Conservation (phyloP, 1,139 yeast genomes). For the Hansenula lynferdii region DNA sequence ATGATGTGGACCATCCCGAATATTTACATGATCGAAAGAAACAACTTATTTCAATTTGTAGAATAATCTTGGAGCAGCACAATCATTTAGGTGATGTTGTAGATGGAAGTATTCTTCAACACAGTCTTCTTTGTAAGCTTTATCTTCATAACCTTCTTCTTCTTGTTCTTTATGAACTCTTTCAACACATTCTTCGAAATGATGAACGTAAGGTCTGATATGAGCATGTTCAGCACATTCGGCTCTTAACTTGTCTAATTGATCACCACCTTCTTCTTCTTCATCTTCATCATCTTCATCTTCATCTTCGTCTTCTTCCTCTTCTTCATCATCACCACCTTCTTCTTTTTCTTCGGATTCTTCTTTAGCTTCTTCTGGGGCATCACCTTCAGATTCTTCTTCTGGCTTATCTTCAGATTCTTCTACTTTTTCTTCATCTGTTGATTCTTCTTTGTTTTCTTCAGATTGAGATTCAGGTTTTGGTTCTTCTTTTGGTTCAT, state of each 20-base stretch:
- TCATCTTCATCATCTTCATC: too few relatives aligned
- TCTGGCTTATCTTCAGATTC: too few relatives aligned
- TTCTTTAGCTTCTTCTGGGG: slow-evolving; percentile 8
- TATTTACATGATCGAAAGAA: too few relatives aligned
- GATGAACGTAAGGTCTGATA: slow-evolving; percentile 78
- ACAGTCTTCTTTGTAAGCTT: slow-evolving; percentile 92
- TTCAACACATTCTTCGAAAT: slow-evolving; percentile 90
- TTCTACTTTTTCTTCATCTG: too few relatives aligned
- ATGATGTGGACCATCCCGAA: too few relatives aligned
- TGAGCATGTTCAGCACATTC: slow-evolving; percentile 65
- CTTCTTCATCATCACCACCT: too few relatives aligned
- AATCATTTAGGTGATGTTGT: slow-evolving; percentile 88
- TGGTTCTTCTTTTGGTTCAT: slow-evolving; percentile 3
- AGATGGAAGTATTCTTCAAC: slow-evolving; percentile 97
- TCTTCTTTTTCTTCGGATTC: too few relatives aligned
- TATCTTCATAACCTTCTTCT: slow-evolving; percentile 75
- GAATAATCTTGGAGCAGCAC: slow-evolving; percentile 91
- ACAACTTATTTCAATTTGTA: slow-evolving; percentile 71
- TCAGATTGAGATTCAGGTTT: too few relatives aligned
- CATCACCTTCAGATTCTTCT: slow-evolving; percentile 6
- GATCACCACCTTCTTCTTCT: slow-evolving; percentile 70
- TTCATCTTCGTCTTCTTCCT: too few relatives aligned
- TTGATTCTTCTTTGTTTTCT: background rate
- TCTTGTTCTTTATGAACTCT: slow-evolving; percentile 87
- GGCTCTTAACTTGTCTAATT: slow-evolving; percentile 58